Evolutionary conservation across 1,139 yeast genomes (phyloP).

Genomic region (Yamadazyma buinensis): DNA sequence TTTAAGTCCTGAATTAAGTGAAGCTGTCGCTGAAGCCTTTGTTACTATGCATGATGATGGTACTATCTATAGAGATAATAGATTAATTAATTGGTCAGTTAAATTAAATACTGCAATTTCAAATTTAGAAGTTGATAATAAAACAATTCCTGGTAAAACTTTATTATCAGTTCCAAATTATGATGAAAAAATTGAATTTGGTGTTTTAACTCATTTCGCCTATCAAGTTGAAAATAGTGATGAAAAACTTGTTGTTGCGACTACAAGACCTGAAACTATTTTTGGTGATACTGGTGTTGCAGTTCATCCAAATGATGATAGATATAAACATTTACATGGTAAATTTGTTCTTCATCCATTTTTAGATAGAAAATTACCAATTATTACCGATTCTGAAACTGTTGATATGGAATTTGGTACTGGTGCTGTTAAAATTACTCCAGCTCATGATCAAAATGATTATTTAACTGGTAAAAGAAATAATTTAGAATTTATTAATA

Average conservation of each 20-base stretch:
- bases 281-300: constrained; percentile 99
- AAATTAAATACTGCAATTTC: constrained; percentile 93
- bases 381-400: constrained; percentile 84
- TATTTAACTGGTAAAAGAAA: constrained; percentile 94
- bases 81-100: constrained; percentile 96
- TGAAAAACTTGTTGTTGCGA: constrained; percentile 87
- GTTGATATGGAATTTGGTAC: constrained; percentile 99
- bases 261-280: constrained; percentile 97
- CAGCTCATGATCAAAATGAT: constrained; percentile 98
- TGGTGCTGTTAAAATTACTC: constrained; percentile 98
- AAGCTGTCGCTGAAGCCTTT: constrained; percentile 88
- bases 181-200: constrained; percentile 88
- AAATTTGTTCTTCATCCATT: constrained; percentile 90
- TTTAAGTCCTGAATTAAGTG: constrained; percentile 70
- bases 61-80: constrained; percentile 86
- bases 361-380: constrained; percentile 80
- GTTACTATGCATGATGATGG: constrained; percentile 92
- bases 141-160: constrained; percentile 81
- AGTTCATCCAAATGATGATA: constrained; percentile 89
- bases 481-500: constrained; percentile 81
- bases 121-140: constrained; percentile 92
- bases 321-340: constrained; percentile 94
- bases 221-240: constrained; percentile 86
- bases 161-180: constrained; percentile 83
- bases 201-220: constrained; percentile 91